Percentiles rank a stretch among this genome's conserved stretches.
Conservation (phyloP, 192 early-diverging fungal genomes). For the Globomyces pollinis-pini region DNA sequence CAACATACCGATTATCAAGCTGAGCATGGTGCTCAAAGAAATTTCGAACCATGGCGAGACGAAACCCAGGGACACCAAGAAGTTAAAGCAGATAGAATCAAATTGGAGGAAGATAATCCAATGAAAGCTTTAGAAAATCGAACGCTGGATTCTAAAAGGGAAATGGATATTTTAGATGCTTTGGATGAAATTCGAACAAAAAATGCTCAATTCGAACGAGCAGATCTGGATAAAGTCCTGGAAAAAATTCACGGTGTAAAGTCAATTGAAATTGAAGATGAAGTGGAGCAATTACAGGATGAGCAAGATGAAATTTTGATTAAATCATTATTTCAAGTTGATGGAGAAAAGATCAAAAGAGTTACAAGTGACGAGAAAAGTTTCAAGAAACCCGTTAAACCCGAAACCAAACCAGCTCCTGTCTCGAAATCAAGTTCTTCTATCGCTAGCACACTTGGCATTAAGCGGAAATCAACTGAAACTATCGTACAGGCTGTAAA, state of each 20-base stretch:
- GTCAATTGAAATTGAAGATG: slow-evolving; percentile 11
- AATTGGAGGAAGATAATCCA: slow-evolving; percentile 86
- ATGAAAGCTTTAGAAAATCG: slow-evolving; percentile 94
- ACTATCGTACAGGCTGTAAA: neutral
- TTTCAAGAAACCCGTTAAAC: neutral
- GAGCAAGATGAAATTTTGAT: slow-evolving; percentile 61
- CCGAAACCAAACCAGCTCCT: neutral
- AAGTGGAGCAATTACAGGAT: slow-evolving; percentile 29
- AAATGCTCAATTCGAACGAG: slow-evolving; percentile 76
- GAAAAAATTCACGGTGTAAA: slow-evolving; percentile 31
- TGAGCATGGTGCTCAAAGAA: slow-evolving; percentile 85
- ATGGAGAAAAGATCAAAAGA: slow-evolving; percentile 61
- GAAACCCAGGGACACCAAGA: slow-evolving; percentile 52
- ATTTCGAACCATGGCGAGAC: slow-evolving; percentile 93
- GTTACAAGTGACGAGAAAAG: slow-evolving; percentile 37
- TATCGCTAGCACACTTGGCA: neutral
- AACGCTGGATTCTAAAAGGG: slow-evolving; percentile 85
- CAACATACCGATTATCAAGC: slow-evolving; percentile 90
- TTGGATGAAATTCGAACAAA: slow-evolving; percentile 87
- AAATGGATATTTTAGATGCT: slow-evolving; percentile 94
- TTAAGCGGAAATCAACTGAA: neutral
- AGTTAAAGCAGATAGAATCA: slow-evolving; percentile 46
- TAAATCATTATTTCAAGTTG: slow-evolving; percentile 53
- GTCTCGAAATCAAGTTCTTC: no score
- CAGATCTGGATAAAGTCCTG: slow-evolving; percentile 59